Evolutionary conservation across 2,329 filamentous ascomycete species (phyloP), one percentile per base, ranked within the genome.

Genomic region (Sporothrix globosa): DNA sequence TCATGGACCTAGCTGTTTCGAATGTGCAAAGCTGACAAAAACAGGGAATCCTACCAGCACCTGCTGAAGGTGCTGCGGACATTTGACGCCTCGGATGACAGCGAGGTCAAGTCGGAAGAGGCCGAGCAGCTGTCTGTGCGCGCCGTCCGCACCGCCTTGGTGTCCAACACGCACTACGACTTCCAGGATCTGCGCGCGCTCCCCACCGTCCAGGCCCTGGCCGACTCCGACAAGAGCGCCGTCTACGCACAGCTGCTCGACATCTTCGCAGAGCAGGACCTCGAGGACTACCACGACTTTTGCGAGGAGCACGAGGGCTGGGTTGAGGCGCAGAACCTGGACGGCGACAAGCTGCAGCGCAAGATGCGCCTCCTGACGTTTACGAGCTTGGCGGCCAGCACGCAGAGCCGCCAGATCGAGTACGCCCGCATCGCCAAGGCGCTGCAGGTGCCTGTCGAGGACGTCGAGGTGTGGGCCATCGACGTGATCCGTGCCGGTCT

Each of bases 381-480:
- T 75, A 91, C 95, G 75, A 95, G 91, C 75, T 86, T 98, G 74
- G 93, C 95, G 24, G 93, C 95, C 34, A 89, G 91, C 75, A 91
- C 91, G 27, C 90, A 91, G 72, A 92, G 89, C 77, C 92, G 95
- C 77, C 93, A 96, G 77, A 91, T 99, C 68, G 91, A 95, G 72
- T 99, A 99, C 83, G 85, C 86, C 75, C 88, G 88, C 77, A 97
- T 99, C 78, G 88, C 91, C 74, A 91, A 91, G 78, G 91, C 93
- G 6, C 88, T 99, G 61, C 91, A 96, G 81, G 90, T 99, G 70
- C 89, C 92, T 60, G 79, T 83, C 61, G 90, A 92, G 74, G 93
- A 98, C 74, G 93, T 98, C 54, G 96, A 99, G 86, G 91, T 95
- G 87, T 99, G 96, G 96, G 93, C 96, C 75, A 99, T 99, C 77